Base-by-base conservation (phyloP, 2,329 filamentous ascomycete genomes). In the Aspergillus fijiensis region DNA sequence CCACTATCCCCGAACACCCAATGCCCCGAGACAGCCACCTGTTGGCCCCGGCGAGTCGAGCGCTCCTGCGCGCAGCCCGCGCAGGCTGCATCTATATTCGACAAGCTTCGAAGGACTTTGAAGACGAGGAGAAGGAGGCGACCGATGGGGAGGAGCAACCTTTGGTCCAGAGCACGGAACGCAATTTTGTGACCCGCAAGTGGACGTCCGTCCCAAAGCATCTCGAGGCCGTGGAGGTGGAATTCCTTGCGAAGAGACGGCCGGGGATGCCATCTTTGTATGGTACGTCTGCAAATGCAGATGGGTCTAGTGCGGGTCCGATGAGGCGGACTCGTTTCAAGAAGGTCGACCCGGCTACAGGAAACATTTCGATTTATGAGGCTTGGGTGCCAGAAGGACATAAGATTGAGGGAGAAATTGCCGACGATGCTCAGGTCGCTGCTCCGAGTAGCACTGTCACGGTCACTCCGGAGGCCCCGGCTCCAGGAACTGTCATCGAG, bases 11-110 rank as follows among this genome's bases (percentile, higher is more conserved):
- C 51, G 93, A 96, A 71, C 83, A 92, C 19, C 88, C 91, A 49
- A 94, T 97, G 91, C 94, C 94, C 45, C 90, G 90, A 69, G 94
- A 96, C 73, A 90, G 87, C 31, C 85, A 89, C 60, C 82, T 96
- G 33, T 81, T 97, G 10, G 85, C 90, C 0, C 84, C 88, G 1
- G 89, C 92, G 73, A 94, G 89, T 56, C 90, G 95, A 70, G 90
- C 93, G 65, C 83, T 97, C 5, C 82, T 97, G 14, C 88, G 90
- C 59, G 89, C 90, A 42, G 91, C 92, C 51, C 86, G 93, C 60
- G 91, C 90, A 21, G 90, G 90, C 5, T 84, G 85, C 57, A 80
- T 91, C 12, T 92, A 90, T 69, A 93, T 96, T 74, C 85, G 89
- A 16, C 87, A 87, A 33, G 82, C 84, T 12, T 85, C 55, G 55